Evolutionary conservation across 2,329 filamentous ascomycete genomes (phyloP).

Genomic region (Monilinia fructigena): DNA sequence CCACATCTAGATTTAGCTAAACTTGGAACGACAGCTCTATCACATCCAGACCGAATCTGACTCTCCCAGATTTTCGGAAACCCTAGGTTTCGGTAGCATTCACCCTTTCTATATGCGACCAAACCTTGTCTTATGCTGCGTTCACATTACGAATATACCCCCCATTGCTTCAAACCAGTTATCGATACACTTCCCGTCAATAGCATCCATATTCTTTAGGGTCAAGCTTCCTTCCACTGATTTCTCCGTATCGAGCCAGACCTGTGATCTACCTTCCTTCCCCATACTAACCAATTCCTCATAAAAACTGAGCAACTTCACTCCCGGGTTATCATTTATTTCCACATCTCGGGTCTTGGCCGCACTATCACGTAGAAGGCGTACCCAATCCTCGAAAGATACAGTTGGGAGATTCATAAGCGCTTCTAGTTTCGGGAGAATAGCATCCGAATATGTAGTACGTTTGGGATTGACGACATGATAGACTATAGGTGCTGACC

Average conservation of each 20-base stretch:
- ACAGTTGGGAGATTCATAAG: not conserved
- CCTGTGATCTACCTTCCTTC: not conserved
- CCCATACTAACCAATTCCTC: not conserved
- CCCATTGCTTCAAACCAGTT: conserved; percentile 15
- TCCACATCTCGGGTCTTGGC: not conserved
- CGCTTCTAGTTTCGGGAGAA: not conserved
- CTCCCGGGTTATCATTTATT: not conserved
- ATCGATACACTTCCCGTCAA: not conserved
- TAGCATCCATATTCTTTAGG: not conserved
- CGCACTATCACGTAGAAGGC: not conserved
- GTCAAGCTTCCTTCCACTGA: not conserved
- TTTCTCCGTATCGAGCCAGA: conserved; percentile 7
- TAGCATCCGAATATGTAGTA: not conserved
- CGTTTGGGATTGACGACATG: conserved; percentile 9
- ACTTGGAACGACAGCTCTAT: too few species aligned
- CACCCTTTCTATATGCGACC: too few species aligned
- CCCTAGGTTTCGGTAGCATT: too few species aligned
- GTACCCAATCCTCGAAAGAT: conserved; percentile 1
- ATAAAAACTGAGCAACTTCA: conserved; percentile 9
- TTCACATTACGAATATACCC: not conserved
- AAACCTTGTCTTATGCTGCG: not conserved
- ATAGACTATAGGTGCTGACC: not conserved
- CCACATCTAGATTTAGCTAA: too few species aligned
- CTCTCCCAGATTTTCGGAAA: too few species aligned
- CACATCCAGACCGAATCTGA: too few species aligned